These are phyloP conservation scores for Diaporthe caulivora DNA, from an alignment of 2,329 filamentous ascomycete genomes.

Conservation along the genomic window DNA sequence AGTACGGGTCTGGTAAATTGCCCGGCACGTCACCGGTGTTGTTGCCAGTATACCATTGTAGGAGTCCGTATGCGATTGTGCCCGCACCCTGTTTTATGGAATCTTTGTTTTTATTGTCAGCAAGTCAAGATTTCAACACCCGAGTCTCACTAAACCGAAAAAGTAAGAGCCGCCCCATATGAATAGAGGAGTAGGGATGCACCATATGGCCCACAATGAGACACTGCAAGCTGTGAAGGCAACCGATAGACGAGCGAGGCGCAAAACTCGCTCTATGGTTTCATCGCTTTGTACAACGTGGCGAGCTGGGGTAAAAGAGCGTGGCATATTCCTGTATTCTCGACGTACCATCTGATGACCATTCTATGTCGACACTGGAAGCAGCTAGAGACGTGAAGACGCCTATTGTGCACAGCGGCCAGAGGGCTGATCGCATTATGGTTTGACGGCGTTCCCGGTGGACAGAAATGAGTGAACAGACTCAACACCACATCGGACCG, in stretches of 20 bases:
- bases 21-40: slow-evolving; percentile 58
- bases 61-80: slow-evolving; percentile 57
- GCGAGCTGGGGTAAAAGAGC: no score
- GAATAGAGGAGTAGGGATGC: neutral
- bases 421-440: slow-evolving; percentile 35
- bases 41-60: slow-evolving; percentile 62
- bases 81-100: slow-evolving; percentile 54
- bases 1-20: slow-evolving; percentile 66
- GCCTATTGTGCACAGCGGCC: slow-evolving; percentile 31
- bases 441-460: neutral
- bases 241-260: neutral
- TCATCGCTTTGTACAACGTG: neutral
- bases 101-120: slow-evolving; percentile 20
- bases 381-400: slow-evolving; percentile 23
- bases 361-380: slow-evolving; percentile 36
- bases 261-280: no score
- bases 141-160: no score
- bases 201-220: neutral
- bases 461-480: neutral
- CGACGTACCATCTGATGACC: slow-evolving; percentile 38
- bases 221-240: neutral
- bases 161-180: no score
- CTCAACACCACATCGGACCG: slow-evolving; percentile 31
- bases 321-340: neutral
- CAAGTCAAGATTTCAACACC: neutral